Conservation (phyloP, 2,329 filamentous ascomycete species). For the Pseudopithomyces chartarum region DNA sequence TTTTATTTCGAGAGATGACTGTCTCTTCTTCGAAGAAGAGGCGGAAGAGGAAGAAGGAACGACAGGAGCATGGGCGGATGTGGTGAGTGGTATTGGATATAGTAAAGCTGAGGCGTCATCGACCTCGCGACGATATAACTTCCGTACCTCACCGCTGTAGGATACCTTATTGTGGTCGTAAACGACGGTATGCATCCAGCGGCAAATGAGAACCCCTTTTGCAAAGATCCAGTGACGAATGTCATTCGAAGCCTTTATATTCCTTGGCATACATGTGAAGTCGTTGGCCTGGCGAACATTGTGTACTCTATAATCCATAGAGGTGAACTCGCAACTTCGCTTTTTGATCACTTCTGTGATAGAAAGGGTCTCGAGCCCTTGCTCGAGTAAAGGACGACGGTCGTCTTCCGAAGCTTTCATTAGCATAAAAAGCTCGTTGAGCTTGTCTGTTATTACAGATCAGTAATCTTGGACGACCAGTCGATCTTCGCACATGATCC, state of each 20-base stretch:
- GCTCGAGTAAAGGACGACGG: conserved; percentile 6
- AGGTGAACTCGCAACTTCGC: background rate
- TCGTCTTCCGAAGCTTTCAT: conserved; percentile 17
- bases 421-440: conserved; percentile 29
- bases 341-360: conserved; percentile 13
- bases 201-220: conserved; percentile 16
- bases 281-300: background rate
- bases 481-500: background rate
- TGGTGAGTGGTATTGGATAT: background rate
- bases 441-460: conserved; percentile 19
- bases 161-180: conserved; percentile 11
- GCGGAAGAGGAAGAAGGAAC: background rate
- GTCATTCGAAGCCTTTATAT: background rate
- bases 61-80: background rate
- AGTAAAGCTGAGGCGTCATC: background rate
- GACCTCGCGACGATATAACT: conserved; percentile 13
- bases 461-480: background rate
- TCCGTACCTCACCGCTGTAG: conserved; percentile 18
- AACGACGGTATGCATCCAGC: conserved; percentile 14
- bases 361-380: conserved; percentile 20
- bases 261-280: background rate
- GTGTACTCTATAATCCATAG: conserved; percentile 3
- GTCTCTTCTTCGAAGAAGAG: background rate
- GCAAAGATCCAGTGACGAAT: conserved; percentile 13
- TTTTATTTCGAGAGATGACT: background rate